Evolutionary conservation across 257 asterid genomes (phyloP).

Genomic region (Hygrophila difformis): DNA sequence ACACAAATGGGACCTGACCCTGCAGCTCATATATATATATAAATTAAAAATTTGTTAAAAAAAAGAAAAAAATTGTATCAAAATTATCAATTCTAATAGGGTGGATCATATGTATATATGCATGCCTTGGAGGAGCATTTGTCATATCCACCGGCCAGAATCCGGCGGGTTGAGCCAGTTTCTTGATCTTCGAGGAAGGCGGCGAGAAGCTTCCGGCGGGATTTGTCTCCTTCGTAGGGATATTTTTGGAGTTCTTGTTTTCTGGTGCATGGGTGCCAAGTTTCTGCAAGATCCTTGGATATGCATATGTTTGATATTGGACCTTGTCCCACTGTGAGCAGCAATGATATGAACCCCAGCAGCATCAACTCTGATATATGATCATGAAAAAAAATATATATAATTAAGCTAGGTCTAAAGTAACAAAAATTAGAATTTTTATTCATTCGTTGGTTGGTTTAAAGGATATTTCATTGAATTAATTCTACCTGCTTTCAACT

Average conservation of each 20-base stretch:
- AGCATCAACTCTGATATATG: conserved; percentile 72
- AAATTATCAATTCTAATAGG: neutral
- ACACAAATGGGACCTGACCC: conserved; percentile 68
- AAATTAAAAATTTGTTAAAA: too few relatives aligned
- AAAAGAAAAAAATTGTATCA: neutral
- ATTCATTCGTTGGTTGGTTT: too few relatives aligned
- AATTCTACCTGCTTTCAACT: conserved; percentile 81
- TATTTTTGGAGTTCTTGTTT: conserved; percentile 23
- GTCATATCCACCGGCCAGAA: conserved; percentile 35
- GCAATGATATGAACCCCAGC: conserved; percentile 83
- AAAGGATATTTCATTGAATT: too few relatives aligned
- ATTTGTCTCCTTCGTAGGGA: conserved; percentile 9
- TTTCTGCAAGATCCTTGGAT: conserved; percentile 31
- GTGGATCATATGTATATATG: neutral
- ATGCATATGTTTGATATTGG: conserved; percentile 62
- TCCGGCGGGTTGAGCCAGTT: conserved; percentile 32
- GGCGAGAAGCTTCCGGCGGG: conserved; percentile 53
- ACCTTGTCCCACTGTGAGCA: conserved; percentile 61
- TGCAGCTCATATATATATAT: conserved; percentile 14
- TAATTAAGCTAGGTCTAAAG: neutral
- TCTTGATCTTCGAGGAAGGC: neutral
- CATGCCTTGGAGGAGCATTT: conserved; percentile 62
- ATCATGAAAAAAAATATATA: neutral
- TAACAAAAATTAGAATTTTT: neutral
- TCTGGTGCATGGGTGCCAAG: conserved; percentile 87